Conservation (phyloP, 768 basidiomycete genomes). For the Austroboletus festivus region DNA sequence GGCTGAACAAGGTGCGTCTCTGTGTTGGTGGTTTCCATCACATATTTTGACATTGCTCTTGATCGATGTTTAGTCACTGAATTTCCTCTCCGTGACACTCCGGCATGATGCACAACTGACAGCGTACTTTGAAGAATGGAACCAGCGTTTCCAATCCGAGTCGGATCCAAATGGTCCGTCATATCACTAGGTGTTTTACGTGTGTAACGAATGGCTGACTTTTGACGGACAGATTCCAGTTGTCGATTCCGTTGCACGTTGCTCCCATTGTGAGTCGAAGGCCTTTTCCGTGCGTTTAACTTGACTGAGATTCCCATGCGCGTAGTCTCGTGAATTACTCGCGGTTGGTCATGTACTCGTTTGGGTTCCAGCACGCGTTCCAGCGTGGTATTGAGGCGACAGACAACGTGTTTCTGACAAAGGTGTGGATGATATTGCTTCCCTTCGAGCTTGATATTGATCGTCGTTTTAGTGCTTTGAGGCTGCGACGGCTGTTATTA, state of each 20-base stretch:
- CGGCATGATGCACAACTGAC: slow-evolving; percentile 57
- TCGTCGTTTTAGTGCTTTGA: slow-evolving; percentile 50
- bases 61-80: slow-evolving; percentile 46
- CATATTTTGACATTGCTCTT: slow-evolving; percentile 8
- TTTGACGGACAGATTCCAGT: slow-evolving; percentile 44
- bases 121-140: slow-evolving; percentile 66
- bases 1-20: slow-evolving; percentile 60
- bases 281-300: background rate
- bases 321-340: slow-evolving; percentile 71
- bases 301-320: slow-evolving; percentile 3
- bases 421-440: slow-evolving; percentile 38
- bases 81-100: slow-evolving; percentile 64
- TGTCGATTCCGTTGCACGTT: slow-evolving; percentile 61
- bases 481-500: slow-evolving; percentile 64
- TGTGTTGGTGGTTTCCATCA: background rate
- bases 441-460: background rate
- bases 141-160: slow-evolving; percentile 51
- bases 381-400: slow-evolving; percentile 61
- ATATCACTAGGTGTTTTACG: no score
- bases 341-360: slow-evolving; percentile 81
- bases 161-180: slow-evolving; percentile 55
- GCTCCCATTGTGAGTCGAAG: slow-evolving; percentile 65
- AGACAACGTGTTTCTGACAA: slow-evolving; percentile 65
- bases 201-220: background rate
- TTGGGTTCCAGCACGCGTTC: slow-evolving; percentile 82